Base-by-base conservation (phyloP, 331 rosid genomes). In the Ulmus americana region DNA sequence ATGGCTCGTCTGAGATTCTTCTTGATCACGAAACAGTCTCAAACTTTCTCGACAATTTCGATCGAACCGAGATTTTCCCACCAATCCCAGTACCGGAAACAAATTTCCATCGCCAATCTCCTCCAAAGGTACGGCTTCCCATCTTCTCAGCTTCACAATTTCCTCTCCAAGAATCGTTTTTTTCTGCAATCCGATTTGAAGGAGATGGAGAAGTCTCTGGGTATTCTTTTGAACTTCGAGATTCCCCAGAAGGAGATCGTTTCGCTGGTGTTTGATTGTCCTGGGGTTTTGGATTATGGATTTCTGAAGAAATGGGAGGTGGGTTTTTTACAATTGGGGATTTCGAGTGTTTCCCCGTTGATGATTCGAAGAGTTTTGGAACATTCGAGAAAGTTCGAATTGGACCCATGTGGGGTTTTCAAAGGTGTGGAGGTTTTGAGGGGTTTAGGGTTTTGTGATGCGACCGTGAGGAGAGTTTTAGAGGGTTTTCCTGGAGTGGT, bases 111-210 rank as follows among this genome's bases (percentile, higher is more conserved):
- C 13, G 82, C 94, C 52, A 78, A 61, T 64, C 79, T 91, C 64
- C 77, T 88, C 15, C 81, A 61, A 38, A 79, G 82, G 72, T 74
- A 70, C 35, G 97, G 97, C 9, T 81, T 91, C 59, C 89, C 90
- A 8, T 57, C 90, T 0, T 84, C 91, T 8, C 76, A 62, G 6
- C 64, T 84, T 10, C 73, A 59, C 39, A 12, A 14, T 54, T 79
- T 88, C 64, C 65, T 91, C 66, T 49, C 85, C 3, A 61, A 75
- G 47, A 81, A 80, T 63, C 83, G 20, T 0, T 82, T 82, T 53
- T 78, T 84, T 7, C 43, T 78, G 68, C 60, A 76, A 44, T 69
- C 79, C 44, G 62, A 68, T 38, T 53, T 77, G 0, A 49, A 61
- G 5, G 79, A 82, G 8, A 70, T 84, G 8, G 75, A 75, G 22